phyloP scores from a whole-genome alignment of 2,329 filamentous ascomycete genomes.

The Penicillium sp. region DNA sequence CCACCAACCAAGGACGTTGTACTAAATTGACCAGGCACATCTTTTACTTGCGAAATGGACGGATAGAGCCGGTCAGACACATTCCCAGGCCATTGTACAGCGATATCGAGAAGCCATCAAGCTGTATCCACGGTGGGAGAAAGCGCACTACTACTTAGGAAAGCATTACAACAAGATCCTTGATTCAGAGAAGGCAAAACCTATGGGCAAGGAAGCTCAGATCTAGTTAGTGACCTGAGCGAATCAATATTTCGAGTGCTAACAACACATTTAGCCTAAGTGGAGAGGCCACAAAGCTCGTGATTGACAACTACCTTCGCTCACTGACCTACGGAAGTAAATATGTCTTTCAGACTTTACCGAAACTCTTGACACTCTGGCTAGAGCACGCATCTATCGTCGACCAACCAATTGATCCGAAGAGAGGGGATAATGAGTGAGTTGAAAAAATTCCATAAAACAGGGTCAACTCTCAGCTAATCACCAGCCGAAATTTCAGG shows the following conservation, averaged over 20 bases:
- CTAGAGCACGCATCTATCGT: constrained; percentile 83
- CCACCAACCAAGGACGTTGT: not conserved
- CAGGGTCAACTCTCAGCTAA: not conserved
- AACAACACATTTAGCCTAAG: constrained; percentile 57
- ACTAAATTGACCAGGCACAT: constrained; percentile 62
- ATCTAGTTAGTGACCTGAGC: constrained; percentile 54
- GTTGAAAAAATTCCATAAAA: constrained; percentile 12
- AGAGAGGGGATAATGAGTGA: constrained; percentile 52
- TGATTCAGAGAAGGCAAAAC: constrained; percentile 81
- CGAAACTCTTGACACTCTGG: constrained; percentile 91
- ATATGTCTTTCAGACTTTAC: constrained; percentile 93
- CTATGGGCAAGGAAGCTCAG: constrained; percentile 75
- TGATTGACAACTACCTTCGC: constrained; percentile 91
- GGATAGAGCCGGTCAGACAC: constrained; percentile 90
- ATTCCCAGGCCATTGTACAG: constrained; percentile 75
- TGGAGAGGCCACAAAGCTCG: constrained; percentile 83
- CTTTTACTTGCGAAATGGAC: constrained; percentile 95
- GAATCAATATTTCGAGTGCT: constrained; percentile 1
- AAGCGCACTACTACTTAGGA: constrained; percentile 94
- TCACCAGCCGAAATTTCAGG: constrained; percentile 27
- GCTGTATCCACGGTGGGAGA: constrained; percentile 73
- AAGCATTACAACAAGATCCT: constrained; percentile 96
- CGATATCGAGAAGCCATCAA: constrained; percentile 77
- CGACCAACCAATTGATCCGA: constrained; percentile 61
- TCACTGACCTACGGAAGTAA: constrained; percentile 89